Conservation (phyloP, 257 asterid genomes). For the Plectranthus barbatus region DNA sequence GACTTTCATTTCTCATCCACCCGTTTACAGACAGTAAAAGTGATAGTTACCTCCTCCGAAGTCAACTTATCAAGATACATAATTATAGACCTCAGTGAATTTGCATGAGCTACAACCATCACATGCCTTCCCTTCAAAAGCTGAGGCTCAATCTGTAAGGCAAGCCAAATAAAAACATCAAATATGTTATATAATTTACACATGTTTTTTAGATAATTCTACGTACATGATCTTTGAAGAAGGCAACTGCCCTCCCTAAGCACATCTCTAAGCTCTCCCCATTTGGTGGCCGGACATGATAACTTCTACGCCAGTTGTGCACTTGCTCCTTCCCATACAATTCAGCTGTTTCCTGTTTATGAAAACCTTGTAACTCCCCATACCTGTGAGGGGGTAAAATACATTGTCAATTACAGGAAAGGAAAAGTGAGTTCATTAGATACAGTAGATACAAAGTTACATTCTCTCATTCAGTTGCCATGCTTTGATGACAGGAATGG, state of each 20-base stretch:
- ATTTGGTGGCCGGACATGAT: conserved; percentile 82
- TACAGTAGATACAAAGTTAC: conserved; percentile 27
- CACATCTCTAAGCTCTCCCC: conserved; percentile 99
- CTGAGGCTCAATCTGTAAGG: conserved; percentile 71
- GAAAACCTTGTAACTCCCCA: conserved; percentile 84
- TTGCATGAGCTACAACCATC: conserved; percentile 94
- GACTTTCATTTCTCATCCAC: too few species aligned
- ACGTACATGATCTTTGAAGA: conserved; percentile 72
- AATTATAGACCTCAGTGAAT: conserved; percentile 83
- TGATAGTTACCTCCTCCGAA: conserved; percentile 60
- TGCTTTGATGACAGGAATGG: conserved; percentile 75
- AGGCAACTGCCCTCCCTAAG: conserved; percentile 84
- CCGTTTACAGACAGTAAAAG: background rate
- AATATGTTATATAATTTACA: background rate
- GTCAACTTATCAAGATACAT: conserved; percentile 87
- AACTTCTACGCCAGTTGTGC: conserved; percentile 88
- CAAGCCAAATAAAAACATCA: background rate
- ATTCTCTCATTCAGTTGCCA: conserved; percentile 97
- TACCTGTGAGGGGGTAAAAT: conserved; percentile 42
- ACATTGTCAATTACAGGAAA: background rate
- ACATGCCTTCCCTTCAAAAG: conserved; percentile 64
- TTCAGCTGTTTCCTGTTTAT: conserved; percentile 87
- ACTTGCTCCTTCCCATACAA: conserved; percentile 80
- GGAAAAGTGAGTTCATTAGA: background rate
- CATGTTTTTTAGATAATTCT: background rate